Evolutionary conservation across 768 basidiomycete genomes (phyloP), one percentile per base, ranked within the genome.

Genomic region (Serendipita sp.): DNA sequence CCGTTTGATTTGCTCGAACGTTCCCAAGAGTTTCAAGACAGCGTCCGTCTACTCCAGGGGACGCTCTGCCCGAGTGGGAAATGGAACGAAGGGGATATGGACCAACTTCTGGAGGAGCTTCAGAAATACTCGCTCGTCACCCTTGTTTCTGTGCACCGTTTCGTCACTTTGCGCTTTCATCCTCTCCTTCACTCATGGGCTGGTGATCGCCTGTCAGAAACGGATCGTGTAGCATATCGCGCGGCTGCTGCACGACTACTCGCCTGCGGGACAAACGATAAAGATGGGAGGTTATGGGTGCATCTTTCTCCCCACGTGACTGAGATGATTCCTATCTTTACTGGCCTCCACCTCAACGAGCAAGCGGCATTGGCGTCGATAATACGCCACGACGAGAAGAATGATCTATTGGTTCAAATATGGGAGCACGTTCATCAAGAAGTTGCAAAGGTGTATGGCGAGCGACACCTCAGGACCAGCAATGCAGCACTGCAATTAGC

Each of bases 51-150:
- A 28, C 56, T 60, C 8, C 28, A 32, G 35, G 30, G 4, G 30
- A 34, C 36, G 36, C n/a, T 60, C 23, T 60, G 28, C 18, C 56
- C 56, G 28, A 38, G 36, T 18, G 28, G 35, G n/a, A 30, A 60
- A 23, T 60, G 18, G 56, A 8, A 60, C n/a, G 56, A 60, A 36
- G 10, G 4, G 10, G 56, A 60, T 10, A n/a, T 60, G 30, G 56
- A 60, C 28, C 5, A 60, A 10, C 8, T 60, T 5, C 34, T 60
- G 11, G 56, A 60, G 8, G 56, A 60, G 18, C 56, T 60, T 2
- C 34, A 60, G 8, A 23, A 60, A n/a, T 60, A 60, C 56, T 60
- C 56, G 34, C 56, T 60, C 10, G 36, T 60, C n/a, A 60, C 28
- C 36, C 11, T 60, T 10, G 48, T 8, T n/a, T 32, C 48, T 52